Conservation (phyloP, 495 filamentous ascomycete species). For the Aspergillus saccharolyticus region DNA sequence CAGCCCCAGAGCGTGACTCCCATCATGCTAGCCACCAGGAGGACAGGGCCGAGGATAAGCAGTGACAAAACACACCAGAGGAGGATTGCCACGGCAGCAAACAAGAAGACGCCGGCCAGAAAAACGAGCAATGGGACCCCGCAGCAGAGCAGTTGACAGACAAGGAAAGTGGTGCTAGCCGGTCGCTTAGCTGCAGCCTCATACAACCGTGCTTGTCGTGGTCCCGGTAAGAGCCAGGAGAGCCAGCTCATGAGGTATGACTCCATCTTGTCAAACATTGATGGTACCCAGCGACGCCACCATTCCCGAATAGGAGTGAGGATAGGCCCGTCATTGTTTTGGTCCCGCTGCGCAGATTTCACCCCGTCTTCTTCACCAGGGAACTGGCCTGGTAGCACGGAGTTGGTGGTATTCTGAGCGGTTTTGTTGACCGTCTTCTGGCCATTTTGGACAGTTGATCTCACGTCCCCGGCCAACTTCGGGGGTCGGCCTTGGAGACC, state of each 20-base stretch:
- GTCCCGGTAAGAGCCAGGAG: constrained; percentile 25
- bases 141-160: constrained; percentile 36
- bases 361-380: constrained; percentile 25
- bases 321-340: constrained; percentile 19
- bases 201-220: constrained; percentile 28
- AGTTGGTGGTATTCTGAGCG: constrained; percentile 21
- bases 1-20: constrained; percentile 38
- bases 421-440: constrained; percentile 17
- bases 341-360: constrained; percentile 7
- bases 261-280: constrained; percentile 29
- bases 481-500: constrained; percentile 21
- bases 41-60: constrained; percentile 33
- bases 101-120: constrained; percentile 30
- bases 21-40: constrained; percentile 35
- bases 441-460: constrained; percentile 18
- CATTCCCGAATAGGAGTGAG: constrained; percentile 13
- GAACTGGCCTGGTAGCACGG: constrained; percentile 28
- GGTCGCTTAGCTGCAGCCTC: constrained; percentile 29
- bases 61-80: constrained; percentile 33
- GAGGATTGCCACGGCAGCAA: constrained; percentile 32
- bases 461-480: constrained; percentile 13
- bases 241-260: constrained; percentile 22
- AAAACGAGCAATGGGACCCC: constrained; percentile 36
- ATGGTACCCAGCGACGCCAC: constrained; percentile 20
- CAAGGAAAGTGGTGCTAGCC: constrained; percentile 30